Percentiles rank a stretch among this genome's conserved stretches.
Evolutionary conservation across 768 basidiomycete genomes (phyloP).

Genomic region (Podaxis pistillaris): DNA sequence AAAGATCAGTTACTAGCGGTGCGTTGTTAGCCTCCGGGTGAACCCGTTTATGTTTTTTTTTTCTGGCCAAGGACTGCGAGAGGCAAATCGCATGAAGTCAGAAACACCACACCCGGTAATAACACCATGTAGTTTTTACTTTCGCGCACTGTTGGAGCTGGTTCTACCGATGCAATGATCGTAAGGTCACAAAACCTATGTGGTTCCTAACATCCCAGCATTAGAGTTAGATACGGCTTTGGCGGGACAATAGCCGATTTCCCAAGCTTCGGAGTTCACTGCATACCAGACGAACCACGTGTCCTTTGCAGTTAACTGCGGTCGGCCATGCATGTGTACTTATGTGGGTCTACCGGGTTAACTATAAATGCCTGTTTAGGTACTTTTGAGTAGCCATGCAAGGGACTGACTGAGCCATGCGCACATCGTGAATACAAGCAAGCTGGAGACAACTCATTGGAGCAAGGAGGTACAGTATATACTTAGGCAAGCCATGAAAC

Average conservation of each 20-base stretch:
- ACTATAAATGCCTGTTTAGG: background rate
- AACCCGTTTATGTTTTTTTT: too few species aligned
- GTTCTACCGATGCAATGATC: background rate
- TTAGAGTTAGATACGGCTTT: too few species aligned
- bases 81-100: background rate
- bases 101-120: background rate
- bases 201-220: background rate
- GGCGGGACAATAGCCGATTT: background rate
- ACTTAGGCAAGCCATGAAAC: too few species aligned
- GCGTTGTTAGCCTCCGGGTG: too few species aligned
- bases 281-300: background rate
- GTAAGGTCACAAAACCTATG: background rate
- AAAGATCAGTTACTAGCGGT: too few species aligned
- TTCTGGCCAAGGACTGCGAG: background rate
- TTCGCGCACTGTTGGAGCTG: background rate
- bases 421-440: too few species aligned
- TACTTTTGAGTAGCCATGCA: background rate
- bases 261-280: background rate
- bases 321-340: background rate
- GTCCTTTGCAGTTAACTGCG: background rate
- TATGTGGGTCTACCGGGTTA: background rate
- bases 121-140: too few species aligned
- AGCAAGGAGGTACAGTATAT: too few species aligned
- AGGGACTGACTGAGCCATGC: background rate
- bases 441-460: too few species aligned